Base-by-base conservation (phyloP, 176 grass and related monocot genomes). In the Eleusine coracana region DNA sequence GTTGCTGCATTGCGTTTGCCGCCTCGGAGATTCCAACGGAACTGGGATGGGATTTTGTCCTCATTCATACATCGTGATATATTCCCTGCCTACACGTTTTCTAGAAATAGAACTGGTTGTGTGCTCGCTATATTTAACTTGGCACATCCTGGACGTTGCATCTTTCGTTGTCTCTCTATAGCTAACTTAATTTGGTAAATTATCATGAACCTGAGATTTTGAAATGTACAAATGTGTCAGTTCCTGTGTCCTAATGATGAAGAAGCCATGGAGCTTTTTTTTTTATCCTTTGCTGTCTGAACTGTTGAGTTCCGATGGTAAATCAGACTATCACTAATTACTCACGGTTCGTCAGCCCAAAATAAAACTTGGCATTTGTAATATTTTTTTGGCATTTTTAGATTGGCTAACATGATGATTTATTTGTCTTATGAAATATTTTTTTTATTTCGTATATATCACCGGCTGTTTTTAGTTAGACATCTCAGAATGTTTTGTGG, bases 31-130 rank as follows among this genome's bases (percentile, higher is more conserved):
- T 80, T 67, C 77, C 84, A 67, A 86, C 25, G 48, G 51, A 41
- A 36, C 69, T 39, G 25, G 78, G 60, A 28, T 52, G 49, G n/a
- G 70, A 71, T 50, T 85, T 73, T 90, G 73, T 83, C 79, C 16
- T 59, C 60, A 78, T 25, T 25, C 60, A 68, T 73, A 23, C 49
- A 36, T 74, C 67, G 78, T 86, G 83, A 29, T 50, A 15, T 65
- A 27, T 71, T 29, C 21, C 81, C 18, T 18, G 36, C n/a, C 66
- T 23, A 11, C 63, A 3, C 62, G 1, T 68, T 80, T 80, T 10
- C 64, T 71, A 66, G 20, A 58, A 56, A 49, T 41, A 20, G 55
- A 66, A 20, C 20, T 28, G 52, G 11, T 34, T 66, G 2, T 16
- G 14, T 41, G 25, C 38, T 36, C 72, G 44, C 71, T 44, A 45